phyloP scores from a whole-genome alignment of 2,329 filamentous ascomycete species.

The Botrytis sinoallii region DNA sequence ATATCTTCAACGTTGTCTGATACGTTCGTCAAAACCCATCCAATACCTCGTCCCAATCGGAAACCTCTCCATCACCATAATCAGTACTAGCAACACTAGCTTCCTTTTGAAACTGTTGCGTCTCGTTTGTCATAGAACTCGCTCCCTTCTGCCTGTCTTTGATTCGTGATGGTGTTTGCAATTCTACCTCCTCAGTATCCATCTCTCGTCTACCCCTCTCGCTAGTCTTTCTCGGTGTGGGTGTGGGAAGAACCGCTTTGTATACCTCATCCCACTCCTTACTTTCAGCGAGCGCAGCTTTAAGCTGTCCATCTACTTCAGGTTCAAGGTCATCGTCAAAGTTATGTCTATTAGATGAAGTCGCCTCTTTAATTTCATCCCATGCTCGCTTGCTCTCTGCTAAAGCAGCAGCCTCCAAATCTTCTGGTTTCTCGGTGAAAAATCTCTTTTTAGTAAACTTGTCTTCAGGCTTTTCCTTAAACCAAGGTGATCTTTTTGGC shows the following conservation, averaged over 20 bases:
- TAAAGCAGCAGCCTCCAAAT: constrained; percentile 28
- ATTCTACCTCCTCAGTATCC: neutral
- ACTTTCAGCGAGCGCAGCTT: constrained; percentile 1
- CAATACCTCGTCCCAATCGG: constrained; percentile 1
- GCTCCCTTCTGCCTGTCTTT: neutral
- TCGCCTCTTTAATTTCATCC: constrained; percentile 1
- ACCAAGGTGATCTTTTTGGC: constrained; percentile 9
- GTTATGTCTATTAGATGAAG: constrained; percentile 3
- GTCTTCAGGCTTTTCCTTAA: constrained; percentile 17
- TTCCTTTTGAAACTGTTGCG: constrained; percentile 21
- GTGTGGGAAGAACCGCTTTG: neutral
- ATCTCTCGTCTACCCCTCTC: too few relatives aligned
- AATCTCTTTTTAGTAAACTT: constrained; percentile 20
- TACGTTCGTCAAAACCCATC: neutral
- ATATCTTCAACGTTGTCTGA: neutral
- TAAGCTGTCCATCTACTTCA: neutral
- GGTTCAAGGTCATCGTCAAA: neutral
- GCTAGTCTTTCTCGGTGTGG: neutral
- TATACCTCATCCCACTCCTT: constrained; percentile 5
- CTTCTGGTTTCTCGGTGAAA: constrained; percentile 34
- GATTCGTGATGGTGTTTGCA: neutral
- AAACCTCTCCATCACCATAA: constrained; percentile 32
- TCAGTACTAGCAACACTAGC: constrained; percentile 28
- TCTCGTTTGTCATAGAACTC: neutral
- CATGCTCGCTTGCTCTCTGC: constrained; percentile 24